Conservation (phyloP, 805 yeast genomes). For the Candida sithepensis region DNA sequence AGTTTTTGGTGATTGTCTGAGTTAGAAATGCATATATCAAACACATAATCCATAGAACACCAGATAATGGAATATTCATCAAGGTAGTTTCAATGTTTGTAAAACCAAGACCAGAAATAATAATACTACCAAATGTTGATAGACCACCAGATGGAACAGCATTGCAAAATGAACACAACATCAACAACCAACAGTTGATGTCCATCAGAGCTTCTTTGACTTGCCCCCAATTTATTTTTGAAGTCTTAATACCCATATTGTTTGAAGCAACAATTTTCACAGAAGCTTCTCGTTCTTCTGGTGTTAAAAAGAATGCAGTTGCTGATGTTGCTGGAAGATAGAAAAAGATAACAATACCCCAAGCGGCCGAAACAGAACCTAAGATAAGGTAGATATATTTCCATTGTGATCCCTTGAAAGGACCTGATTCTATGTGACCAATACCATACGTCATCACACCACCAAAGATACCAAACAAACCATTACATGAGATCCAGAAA, state of each 20-base stretch:
- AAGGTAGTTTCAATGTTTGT: conserved; percentile 21
- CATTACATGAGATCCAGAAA: conserved; percentile 37
- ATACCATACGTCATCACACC: conserved; percentile 24
- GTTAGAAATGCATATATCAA: conserved; percentile 9
- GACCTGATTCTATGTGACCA: conserved; percentile 36
- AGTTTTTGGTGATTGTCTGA: conserved; percentile 10
- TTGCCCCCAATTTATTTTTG: conserved; percentile 36
- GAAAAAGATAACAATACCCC: conserved; percentile 20
- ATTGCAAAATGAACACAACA: conserved; percentile 33
- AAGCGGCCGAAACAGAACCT: conserved; percentile 40
- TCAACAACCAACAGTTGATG: conserved; percentile 27
- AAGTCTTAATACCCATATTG: conserved; percentile 42
- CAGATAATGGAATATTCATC: conserved; percentile 36
- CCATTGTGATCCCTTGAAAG: conserved; percentile 36
- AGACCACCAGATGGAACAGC: conserved; percentile 55
- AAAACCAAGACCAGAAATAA: conserved; percentile 35
- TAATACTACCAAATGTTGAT: conserved; percentile 41
- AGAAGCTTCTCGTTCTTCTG: conserved; percentile 31
- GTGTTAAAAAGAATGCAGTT: conserved; percentile 39
- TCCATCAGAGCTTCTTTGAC: conserved; percentile 40
- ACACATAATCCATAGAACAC: conserved; percentile 18
- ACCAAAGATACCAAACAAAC: conserved; percentile 22
- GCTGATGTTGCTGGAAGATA: conserved; percentile 41
- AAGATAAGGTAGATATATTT: conserved; percentile 40
- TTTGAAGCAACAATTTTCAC: conserved; percentile 31